Base-by-base conservation (phyloP, 2,329 filamentous ascomycete genomes). In the Intubia oerlemansii region DNA sequence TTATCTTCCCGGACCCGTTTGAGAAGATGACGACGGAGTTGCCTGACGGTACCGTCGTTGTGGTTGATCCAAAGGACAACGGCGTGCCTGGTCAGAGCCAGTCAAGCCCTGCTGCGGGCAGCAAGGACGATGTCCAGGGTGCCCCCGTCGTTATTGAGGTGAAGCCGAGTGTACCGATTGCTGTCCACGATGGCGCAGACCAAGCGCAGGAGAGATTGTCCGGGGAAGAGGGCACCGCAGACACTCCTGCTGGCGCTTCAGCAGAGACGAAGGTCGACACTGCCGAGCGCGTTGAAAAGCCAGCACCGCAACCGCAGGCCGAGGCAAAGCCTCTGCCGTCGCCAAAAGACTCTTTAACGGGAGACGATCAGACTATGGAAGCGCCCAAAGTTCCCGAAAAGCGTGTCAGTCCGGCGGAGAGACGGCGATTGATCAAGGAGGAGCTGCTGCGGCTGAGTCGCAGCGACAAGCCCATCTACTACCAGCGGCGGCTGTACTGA, bases 401-500 rank as follows among this genome's bases (percentile, higher is more conserved):
- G 41, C 59, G 58, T 2, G 45, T 67, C 13, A 62, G 52, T 32
- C 49, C 50, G 31, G 60, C 57, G 0, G 58, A 66, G 45, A 56
- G 67, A 39, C 53, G 67, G 39, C 52, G 52, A 42, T 50, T 56
- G 38, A 72, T 41, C 30, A 40, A 40, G 26, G 39, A 40, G n/a
- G 39, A 41, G 27, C 36, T 41, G 12, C 24, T 28, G 26, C 29
- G 30, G 24, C 29, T 40, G 13, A 31, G 36, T 3, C 25, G 38
- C 32, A 24, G 31, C 24, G 31, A 36, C 10, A 34, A 34, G 42
- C 59, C 50, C 10, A 48, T 55, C 15, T 60, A 59, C 34, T 66
- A 67, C 39, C 62, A 66, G 40, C 54, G 64, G 26, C 48, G 66
- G 27, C 46, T 66, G 36, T 66, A 58, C 53, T 69, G 23, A 35